A percentile compares a stretch with the other conserved stretches of the same genome.
These are phyloP conservation scores for Sparassis latifolia DNA, from an alignment of 1,284 basidiomycete genomes.

Conservation along the genomic window DNA sequence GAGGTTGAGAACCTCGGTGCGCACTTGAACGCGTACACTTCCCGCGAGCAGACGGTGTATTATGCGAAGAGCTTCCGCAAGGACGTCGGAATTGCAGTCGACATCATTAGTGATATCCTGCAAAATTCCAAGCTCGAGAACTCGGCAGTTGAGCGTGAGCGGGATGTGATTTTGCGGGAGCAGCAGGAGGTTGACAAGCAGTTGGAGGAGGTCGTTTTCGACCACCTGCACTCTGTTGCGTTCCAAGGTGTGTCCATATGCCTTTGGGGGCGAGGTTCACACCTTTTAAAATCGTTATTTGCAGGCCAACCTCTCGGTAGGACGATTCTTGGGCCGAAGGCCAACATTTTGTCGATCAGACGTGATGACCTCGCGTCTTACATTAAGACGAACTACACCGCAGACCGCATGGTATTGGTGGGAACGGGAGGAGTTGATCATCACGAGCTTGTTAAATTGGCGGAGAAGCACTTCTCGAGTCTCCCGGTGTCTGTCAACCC, in stretches of 20 bases:
- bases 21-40: slow-evolving; percentile 98
- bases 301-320: slow-evolving; percentile 89
- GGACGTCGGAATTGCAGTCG: slow-evolving; percentile 88
- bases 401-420: slow-evolving; percentile 98
- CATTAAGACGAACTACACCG: slow-evolving; percentile 97
- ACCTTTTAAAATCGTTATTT: background rate
- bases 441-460: slow-evolving; percentile 88
- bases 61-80: slow-evolving; percentile 99
- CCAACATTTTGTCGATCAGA: slow-evolving; percentile 95
- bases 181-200: slow-evolving; percentile 99
- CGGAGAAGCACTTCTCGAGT: slow-evolving; percentile 87
- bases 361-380: slow-evolving; percentile 87
- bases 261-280: slow-evolving; percentile 2
- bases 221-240: slow-evolving; percentile 95
- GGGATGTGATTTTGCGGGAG: slow-evolving; percentile 95
- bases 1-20: slow-evolving; percentile 99
- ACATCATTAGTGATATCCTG: slow-evolving; percentile 97
- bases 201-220: slow-evolving; percentile 97
- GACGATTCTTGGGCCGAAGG: slow-evolving; percentile 96
- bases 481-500: slow-evolving; percentile 88
- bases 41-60: slow-evolving; percentile 98
- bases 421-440: slow-evolving; percentile 96
- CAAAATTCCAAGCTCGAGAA: slow-evolving; percentile 95
- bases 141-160: slow-evolving; percentile 89
- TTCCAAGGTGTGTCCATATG: slow-evolving; percentile 70